A percentile compares a stretch with the other conserved stretches of the same genome.
Evolutionary conservation across 495 filamentous ascomycete genomes (phyloP).

Genomic region (Penicillium atrosanguineum): DNA sequence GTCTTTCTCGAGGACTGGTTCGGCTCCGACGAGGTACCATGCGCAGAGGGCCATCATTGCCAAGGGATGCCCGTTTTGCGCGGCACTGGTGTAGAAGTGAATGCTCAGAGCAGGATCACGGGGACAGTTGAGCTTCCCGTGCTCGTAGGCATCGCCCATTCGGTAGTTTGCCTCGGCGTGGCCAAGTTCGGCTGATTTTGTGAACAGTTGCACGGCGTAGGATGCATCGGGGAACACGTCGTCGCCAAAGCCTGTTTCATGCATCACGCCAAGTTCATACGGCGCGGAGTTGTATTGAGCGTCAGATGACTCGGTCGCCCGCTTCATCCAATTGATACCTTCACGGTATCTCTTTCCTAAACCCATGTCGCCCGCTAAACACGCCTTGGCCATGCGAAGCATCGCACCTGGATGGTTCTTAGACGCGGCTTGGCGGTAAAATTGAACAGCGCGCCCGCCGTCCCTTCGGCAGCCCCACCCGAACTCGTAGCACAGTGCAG

Average conservation of each 20-base stretch:
- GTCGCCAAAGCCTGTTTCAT: conserved; percentile 85
- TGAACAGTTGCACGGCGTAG: conserved; percentile 93
- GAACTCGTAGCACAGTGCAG: conserved; percentile 95
- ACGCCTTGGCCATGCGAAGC: conserved; percentile 86
- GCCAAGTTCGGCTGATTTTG: conserved; percentile 88
- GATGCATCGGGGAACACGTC: conserved; percentile 86
- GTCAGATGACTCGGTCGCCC: conserved; percentile 85
- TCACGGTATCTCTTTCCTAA: conserved; percentile 81
- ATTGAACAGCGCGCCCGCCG: conserved; percentile 85
- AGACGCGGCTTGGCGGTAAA: conserved; percentile 83
- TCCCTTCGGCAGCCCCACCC: conserved; percentile 94
- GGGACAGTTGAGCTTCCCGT: conserved; percentile 83
- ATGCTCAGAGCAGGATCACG: conserved; percentile 90
- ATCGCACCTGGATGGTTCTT: conserved; percentile 95
- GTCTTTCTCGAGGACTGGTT: conserved; percentile 89
- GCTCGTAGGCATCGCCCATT: conserved; percentile 96
- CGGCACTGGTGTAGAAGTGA: conserved; percentile 94
- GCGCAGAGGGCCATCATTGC: conserved; percentile 99
- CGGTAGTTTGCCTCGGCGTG: conserved; percentile 79
- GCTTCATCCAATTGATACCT: conserved; percentile 94
- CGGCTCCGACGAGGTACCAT: conserved; percentile 96
- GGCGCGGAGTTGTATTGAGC: conserved; percentile 88
- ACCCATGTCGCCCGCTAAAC: conserved; percentile 83
- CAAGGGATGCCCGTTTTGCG: conserved; percentile 73
- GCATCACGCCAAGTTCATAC: conserved; percentile 84